These are phyloP conservation scores for Thalassiosira exigua DNA, from an alignment of 352 stramenopile species.

Conservation along the genomic window DNA sequence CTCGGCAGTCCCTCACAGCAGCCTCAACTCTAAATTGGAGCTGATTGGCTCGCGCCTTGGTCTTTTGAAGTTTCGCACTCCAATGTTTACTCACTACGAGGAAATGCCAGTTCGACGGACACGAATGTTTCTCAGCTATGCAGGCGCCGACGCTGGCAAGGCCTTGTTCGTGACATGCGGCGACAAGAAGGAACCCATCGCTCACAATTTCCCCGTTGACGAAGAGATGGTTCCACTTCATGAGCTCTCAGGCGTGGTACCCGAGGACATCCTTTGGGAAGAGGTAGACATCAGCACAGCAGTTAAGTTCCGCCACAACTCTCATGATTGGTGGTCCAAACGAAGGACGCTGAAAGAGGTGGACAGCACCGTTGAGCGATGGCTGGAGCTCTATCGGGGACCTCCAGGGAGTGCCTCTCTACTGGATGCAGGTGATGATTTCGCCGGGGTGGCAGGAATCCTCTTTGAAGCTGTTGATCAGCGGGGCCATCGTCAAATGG, in stretches of 20 bases:
- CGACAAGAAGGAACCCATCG: conserved; percentile 16
- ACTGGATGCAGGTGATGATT: background rate
- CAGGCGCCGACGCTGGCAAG: conserved; percentile 1
- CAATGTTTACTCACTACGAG: background rate
- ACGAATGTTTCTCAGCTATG: conserved; percentile 13
- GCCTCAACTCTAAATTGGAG: conserved; percentile 10
- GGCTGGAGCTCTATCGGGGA: background rate
- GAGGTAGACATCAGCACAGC: conserved; percentile 3
- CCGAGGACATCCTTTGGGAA: conserved; percentile 18
- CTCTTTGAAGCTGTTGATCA: background rate
- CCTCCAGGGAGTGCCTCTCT: conserved; percentile 1
- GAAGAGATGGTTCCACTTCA: conserved; percentile 12
- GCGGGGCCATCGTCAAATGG: conserved; percentile 8
- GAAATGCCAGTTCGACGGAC: background rate
- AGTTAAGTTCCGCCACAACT: background rate
- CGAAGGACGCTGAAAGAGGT: background rate
- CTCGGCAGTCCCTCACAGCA: background rate
- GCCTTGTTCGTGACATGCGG: conserved; percentile 8
- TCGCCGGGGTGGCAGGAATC: background rate
- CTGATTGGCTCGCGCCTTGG: conserved; percentile 8
- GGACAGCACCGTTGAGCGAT: background rate
- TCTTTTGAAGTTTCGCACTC: conserved; percentile 10
- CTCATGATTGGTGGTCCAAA: conserved; percentile 3
- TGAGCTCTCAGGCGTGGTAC: background rate
- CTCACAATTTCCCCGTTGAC: conserved; percentile 23